Evolutionary conservation across 495 filamentous ascomycete genomes (phyloP), one percentile per base, ranked within the genome.

Genomic region (Haplographium delicatum): DNA sequence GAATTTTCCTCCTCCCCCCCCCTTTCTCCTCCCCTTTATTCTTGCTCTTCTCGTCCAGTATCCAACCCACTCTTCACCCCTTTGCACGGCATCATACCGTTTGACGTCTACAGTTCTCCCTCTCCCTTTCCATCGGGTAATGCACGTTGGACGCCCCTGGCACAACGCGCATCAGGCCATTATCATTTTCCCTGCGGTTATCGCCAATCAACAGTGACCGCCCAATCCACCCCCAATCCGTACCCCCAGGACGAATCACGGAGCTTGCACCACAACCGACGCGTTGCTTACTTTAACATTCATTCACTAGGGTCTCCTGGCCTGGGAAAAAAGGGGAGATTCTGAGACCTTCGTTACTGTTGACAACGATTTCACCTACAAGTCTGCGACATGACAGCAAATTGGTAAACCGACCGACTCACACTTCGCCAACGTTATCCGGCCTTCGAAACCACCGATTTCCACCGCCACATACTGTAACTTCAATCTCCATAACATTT

Each of bases 401-500:
- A 15, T n/a, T 38, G 19, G 13, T 49, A 30, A 42, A 42, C 13
- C 20, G 15, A 39, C 7, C 11, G 16, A 15, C n/a, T 3, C 19
- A 37, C 44, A 20, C 28, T 47, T 35, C 24, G 25, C 16, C 19
- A 37, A 23, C 16, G 9, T 23, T 34, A 3, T 6, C 27, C 24
- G n/a, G 5, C 13, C 8, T 3, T 30, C 16, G 35, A 41, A 11
- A 22, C 16, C 22, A 41, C 26, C 34, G 2, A n/a, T n/a, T n/a
- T n/a, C n/a, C n/a, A 24, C 16, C 23, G 7, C 18, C 27, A 30
- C 22, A 27, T 24, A 20, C 1, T 10, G 19, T 27, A 4, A 13
- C 46, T 39, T 26, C 23, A 18, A 18, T 4, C 16, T 23, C 7
- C 20, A 11, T 24, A 31, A 11, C 6, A 54, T 62, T 62, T 62